These are phyloP conservation scores for Xylariales sp. DNA, from an alignment of 2,329 filamentous ascomycete species.

Conservation along the genomic window DNA sequence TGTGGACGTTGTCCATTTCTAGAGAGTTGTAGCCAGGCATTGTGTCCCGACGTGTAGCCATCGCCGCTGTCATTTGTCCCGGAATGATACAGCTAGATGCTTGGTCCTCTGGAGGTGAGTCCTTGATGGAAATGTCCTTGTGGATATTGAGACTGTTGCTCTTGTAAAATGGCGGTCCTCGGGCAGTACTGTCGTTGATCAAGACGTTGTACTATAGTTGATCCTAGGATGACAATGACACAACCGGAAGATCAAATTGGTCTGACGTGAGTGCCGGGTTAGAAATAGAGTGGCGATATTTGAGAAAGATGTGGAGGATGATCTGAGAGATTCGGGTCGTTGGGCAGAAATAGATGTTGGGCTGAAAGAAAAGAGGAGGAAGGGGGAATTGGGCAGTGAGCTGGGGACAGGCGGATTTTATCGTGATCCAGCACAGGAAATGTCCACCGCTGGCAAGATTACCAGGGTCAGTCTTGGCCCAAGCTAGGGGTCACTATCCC, in stretches of 20 bases:
- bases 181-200: neutral
- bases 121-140: constrained; percentile 3
- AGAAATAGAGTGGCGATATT: constrained; percentile 11
- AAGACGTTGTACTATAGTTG: constrained; percentile 5
- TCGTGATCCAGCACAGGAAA: constrained; percentile 20
- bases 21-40: constrained; percentile 52
- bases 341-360: constrained; percentile 32
- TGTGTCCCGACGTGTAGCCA: constrained; percentile 40
- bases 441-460: constrained; percentile 11
- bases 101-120: constrained; percentile 3
- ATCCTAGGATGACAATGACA: constrained; percentile 9
- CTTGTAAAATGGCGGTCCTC: neutral
- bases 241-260: constrained; percentile 9
- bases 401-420: constrained; percentile 49
- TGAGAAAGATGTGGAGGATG: constrained; percentile 13
- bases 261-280: constrained; percentile 14
- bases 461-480: constrained; percentile 1
- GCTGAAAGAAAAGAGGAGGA: constrained; percentile 30
- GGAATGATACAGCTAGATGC: constrained; percentile 5
- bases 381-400: constrained; percentile 32
- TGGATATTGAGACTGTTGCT: constrained; percentile 7
- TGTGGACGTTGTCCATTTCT: constrained; percentile 56
- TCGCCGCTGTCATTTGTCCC: constrained; percentile 41
- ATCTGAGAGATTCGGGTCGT: constrained; percentile 21
- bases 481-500: constrained; percentile 4